Base-by-base conservation (phyloP, 1,284 basidiomycete genomes). In the Ustilago nuda region DNA sequence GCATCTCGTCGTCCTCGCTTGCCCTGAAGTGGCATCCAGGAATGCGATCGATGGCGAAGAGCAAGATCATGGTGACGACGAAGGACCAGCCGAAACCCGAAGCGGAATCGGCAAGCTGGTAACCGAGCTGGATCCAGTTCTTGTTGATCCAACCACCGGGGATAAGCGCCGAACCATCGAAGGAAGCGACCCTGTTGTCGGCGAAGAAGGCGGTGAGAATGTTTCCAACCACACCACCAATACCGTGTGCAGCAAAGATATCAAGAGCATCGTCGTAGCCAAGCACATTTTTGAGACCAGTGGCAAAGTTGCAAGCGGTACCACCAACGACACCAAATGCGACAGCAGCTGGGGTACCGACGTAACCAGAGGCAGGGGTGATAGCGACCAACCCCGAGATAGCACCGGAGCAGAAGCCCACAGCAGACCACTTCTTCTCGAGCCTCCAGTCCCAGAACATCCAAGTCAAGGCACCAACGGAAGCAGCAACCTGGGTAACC, bases 351-450 rank as follows among this genome's bases (percentile, higher is more conserved):
- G 82, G 81, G 6, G 81, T 80, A 30, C 79, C 84, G n/a, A 85
- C 82, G 69, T 79, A 84, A 56, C 81, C 82, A 19, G 94, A 93
- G 7, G 90, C 95, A 15, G 95, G 78, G 15, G 78, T 76, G 77
- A 79, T 76, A 36, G 92, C 92, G 36, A 94, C 94, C 12, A 97
- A 90, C 60, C 94, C 95, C 13, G 92, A 89, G 78, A 98, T 92
- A 66, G 94, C 94, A 60, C 96, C 96, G 3, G 94, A 94, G 88
- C 96, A 99, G 88, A 99, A 96, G 15, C 95, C 95, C 72, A 99
- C 93, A 5, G 83, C 84, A 13, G 83, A 86, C 86, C 86, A 88
- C 80, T 88, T 88, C 51, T 86, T 75, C 81, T 88, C 87, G 32
- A 72, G 57, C 70, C 70, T 72, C 70, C 70, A 72, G 50, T 72